Evolutionary conservation across 805 yeast species (phyloP).

Genomic region (Candida pseudofarinosa): DNA sequence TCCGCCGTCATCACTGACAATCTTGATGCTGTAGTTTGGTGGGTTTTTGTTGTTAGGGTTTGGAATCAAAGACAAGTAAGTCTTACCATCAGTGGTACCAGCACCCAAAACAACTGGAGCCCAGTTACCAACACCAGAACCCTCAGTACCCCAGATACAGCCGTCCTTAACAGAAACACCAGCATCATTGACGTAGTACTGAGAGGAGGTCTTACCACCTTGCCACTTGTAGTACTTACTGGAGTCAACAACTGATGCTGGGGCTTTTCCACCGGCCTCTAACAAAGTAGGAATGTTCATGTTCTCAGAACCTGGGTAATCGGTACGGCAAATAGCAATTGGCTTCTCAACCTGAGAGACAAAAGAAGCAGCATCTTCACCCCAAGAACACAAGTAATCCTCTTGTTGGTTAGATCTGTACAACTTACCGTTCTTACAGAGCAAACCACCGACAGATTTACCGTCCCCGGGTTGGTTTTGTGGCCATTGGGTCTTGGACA

Average conservation of each 20-base stretch:
- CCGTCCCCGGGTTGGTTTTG: constrained; percentile 61
- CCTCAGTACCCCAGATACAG: constrained; percentile 64
- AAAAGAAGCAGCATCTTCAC: constrained; percentile 50
- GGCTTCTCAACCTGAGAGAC: constrained; percentile 45
- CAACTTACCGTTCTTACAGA: constrained; percentile 57
- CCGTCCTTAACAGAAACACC: constrained; percentile 72
- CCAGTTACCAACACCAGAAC: constrained; percentile 70
- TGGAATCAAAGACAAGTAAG: constrained; percentile 71
- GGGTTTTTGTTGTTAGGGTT: constrained; percentile 61
- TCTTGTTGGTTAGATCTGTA: constrained; percentile 53
- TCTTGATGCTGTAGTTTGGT: constrained; percentile 42
- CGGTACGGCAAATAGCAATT: constrained; percentile 72
- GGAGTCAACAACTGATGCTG: constrained; percentile 59
- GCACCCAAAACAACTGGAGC: constrained; percentile 78
- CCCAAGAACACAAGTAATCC: constrained; percentile 64
- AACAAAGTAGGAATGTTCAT: constrained; percentile 72
- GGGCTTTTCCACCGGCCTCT: constrained; percentile 45
- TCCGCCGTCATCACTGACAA: constrained; percentile 47
- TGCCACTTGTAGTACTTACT: constrained; percentile 57
- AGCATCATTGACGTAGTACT: constrained; percentile 73
- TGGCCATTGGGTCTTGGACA: constrained; percentile 82
- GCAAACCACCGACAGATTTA: constrained; percentile 68
- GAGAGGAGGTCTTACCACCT: constrained; percentile 64
- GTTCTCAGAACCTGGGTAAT: constrained; percentile 79
- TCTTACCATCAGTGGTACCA: constrained; percentile 56